Evolutionary conservation across 352 stramenopile species (phyloP), one percentile per base, ranked within the genome.

Genomic region (Pythium folliculosum): DNA sequence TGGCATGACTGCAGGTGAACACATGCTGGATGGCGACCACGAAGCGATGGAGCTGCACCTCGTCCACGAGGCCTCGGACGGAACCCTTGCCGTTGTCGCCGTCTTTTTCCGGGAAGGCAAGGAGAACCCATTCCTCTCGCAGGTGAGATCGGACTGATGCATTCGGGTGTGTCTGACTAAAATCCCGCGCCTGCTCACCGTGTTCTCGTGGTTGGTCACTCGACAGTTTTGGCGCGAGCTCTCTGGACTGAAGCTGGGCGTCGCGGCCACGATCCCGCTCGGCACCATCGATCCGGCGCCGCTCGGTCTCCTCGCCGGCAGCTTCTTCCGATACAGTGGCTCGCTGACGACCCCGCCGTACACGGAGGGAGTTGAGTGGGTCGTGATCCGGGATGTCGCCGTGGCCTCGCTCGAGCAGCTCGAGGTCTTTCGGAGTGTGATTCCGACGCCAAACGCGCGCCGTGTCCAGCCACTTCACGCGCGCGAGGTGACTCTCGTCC

Each of bases 271-370:
- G 45, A 60, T 80, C 7, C 48, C 55, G 4, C 22, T 89, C 30
- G 71, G 77, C 40, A 63, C 66, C 14, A 76, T 90, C 60, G 66
- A 72, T 22, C 64, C 38, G 12, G 16, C 23, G 10, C 27, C 37
- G 9, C 72, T 82, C 30, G 43, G 69, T 13, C 62, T 84, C 14
- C 58, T 77, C 40, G 56, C 72, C 7, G 81, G 81, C 30, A 60
- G 69, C 38, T 81, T 86, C 56, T 89, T 78, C 66, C 76, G 80
- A 32, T 91, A 91, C 77, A 50, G 52, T 8, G 84, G 84, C 12
- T 91, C 82, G 40, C 72, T 92, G 19, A 92, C 84, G 22, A 92
- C 84, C 16, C 80, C 84, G 12, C 84, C 84, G n/a, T 92, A 86
- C 76, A 77, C 78, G 12, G 84, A 92, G 63, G 82, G 82, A 8